phyloP scores from a whole-genome alignment of 1,284 basidiomycete species.

The Jaminaea rosea region DNA sequence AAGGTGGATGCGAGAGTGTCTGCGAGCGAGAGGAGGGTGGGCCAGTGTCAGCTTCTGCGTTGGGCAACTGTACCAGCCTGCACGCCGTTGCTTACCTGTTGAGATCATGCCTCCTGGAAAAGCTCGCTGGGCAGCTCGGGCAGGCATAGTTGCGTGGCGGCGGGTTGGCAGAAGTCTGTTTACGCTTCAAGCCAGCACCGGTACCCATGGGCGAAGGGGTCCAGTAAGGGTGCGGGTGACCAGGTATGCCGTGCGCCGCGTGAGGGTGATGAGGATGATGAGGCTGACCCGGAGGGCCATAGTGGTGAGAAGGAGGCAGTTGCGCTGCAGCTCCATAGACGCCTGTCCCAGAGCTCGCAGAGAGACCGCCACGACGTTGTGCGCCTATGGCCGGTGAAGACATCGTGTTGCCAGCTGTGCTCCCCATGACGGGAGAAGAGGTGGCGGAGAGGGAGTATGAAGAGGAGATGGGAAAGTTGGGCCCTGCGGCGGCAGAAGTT shows the following conservation, averaged over 20 bases:
- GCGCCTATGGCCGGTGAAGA: too few species aligned
- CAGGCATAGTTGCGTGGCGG: background rate
- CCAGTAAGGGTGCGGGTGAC: too few species aligned
- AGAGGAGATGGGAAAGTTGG: background rate
- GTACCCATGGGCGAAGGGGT: too few species aligned
- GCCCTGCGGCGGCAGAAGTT: background rate
- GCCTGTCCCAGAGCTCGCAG: background rate
- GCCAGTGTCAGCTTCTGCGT: background rate
- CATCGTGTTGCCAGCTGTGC: background rate
- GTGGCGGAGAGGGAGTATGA: background rate
- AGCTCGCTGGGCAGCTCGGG: background rate
- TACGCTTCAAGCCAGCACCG: background rate
- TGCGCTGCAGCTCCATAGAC: background rate
- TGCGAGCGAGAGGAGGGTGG: background rate
- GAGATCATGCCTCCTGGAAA: background rate
- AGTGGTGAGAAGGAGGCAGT: background rate
- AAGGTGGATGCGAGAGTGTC: slow-evolving; percentile 40
- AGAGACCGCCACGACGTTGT: background rate
- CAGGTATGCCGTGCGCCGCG: background rate
- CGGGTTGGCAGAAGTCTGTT: background rate
- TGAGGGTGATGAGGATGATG: background rate
- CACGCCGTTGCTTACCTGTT: background rate
- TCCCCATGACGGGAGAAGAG: background rate
- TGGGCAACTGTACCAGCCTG: background rate
- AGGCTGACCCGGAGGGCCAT: background rate